phyloP scores from a whole-genome alignment of 2,329 filamentous ascomycete species.

The Podosphaera aphanis region DNA sequence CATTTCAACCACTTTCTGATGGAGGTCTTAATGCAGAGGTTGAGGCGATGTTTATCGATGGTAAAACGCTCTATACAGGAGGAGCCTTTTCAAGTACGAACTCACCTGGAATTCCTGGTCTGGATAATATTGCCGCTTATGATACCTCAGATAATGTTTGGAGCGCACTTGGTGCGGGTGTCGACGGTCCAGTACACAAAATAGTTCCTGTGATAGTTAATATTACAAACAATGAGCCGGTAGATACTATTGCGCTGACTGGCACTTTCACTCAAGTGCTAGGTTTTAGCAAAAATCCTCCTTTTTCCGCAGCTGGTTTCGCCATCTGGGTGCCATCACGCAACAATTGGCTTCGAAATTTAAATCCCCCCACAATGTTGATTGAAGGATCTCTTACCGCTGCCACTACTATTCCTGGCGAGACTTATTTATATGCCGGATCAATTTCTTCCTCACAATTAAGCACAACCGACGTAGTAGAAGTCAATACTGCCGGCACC shows the following conservation, averaged over 20 bases:
- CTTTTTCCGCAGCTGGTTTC: conserved; percentile 46
- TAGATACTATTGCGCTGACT: conserved; percentile 56
- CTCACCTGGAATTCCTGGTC: conserved; percentile 32
- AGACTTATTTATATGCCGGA: conserved; percentile 55
- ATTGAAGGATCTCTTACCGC: conserved; percentile 53
- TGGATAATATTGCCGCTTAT: conserved; percentile 59
- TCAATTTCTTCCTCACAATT: conserved; percentile 56
- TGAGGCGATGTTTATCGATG: conserved; percentile 42
- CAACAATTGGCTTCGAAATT: conserved; percentile 69
- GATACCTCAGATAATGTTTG: conserved; percentile 45
- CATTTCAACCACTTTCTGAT: conserved; percentile 35
- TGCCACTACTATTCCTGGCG: conserved; percentile 35
- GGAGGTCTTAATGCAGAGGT: conserved; percentile 65
- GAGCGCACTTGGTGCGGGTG: conserved; percentile 60
- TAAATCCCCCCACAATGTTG: conserved; percentile 38
- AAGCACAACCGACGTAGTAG: conserved; percentile 47
- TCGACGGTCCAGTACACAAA: conserved; percentile 53
- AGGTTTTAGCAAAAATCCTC: conserved; percentile 37
- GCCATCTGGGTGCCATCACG: conserved; percentile 78
- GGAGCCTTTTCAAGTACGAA: conserved; percentile 62
- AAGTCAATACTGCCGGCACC: conserved; percentile 24
- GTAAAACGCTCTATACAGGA: conserved; percentile 48
- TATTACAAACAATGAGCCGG: conserved; percentile 40
- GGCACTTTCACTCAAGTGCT: conserved; percentile 57
- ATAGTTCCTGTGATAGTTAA: conserved; percentile 65